These are phyloP conservation scores for Globomyces pollinis-pini DNA, from an alignment of 192 early-diverging fungal species.

Conservation along the genomic window DNA sequence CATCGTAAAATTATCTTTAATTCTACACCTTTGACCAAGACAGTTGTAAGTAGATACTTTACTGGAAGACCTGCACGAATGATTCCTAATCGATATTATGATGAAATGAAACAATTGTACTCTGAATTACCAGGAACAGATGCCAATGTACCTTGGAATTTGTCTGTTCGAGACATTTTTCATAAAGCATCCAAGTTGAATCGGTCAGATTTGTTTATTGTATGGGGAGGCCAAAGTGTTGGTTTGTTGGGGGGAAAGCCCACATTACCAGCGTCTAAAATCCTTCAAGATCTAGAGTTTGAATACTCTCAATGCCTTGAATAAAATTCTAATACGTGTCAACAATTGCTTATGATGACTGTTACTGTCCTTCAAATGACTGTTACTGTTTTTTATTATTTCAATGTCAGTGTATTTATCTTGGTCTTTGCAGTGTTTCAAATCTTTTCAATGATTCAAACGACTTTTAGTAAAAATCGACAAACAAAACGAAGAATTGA, in stretches of 20 bases:
- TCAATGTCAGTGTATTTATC: no score
- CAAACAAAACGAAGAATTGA: no score
- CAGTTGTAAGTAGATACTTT: conserved; percentile 1
- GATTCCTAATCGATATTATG: background rate
- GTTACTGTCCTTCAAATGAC: no score
- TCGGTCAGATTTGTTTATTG: conserved; percentile 13
- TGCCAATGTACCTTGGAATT: conserved; percentile 6
- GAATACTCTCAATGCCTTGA: no score
- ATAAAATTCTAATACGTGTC: no score
- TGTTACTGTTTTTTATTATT: no score
- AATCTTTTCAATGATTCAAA: no score
- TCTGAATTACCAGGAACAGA: background rate
- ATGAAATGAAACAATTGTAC: background rate
- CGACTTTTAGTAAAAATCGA: no score
- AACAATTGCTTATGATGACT: no score
- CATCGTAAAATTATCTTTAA: background rate
- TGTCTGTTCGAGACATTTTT: conserved; percentile 9
- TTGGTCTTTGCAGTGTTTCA: no score
- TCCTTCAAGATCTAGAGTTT: background rate
- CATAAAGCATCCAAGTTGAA: background rate
- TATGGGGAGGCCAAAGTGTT: background rate
- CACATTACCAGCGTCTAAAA: background rate
- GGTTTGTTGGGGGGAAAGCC: background rate
- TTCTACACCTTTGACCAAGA: background rate
- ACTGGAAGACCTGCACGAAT: conserved; percentile 12